Evolutionary conservation across 164 flowering plant species (phyloP), one percentile per base, ranked within the genome.

Genomic region (Aristolochia californica): DNA sequence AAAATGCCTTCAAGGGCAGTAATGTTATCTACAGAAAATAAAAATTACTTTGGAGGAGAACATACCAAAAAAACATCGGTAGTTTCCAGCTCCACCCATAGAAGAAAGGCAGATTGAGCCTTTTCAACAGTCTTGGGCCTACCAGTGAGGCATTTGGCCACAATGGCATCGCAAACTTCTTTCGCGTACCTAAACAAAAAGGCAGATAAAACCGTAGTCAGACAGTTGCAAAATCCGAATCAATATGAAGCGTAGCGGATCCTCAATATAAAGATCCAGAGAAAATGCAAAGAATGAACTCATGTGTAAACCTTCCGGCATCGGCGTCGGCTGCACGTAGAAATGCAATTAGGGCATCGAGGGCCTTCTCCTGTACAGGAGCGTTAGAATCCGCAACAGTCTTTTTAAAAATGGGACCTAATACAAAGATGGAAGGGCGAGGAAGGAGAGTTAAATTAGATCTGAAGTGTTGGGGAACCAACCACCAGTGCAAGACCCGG

Each of bases 91-190:
- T 94, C 97, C 17, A 94, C 79, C 99, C 99, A 94, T 13, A 94
- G 89, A 77, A 94, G 62, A 64, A 94, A 94, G 0, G 61, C 78
- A 4, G 75, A 74, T 68, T 90, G 97, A 13, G 99, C 78, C 77
- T 94, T 94, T 80, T 90, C 96, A 75, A 94, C 97, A 2, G 97
- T 94, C 77, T 90, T 94, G 0, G 99, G 95, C 62, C 97, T 73
- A 34, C 99, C 96, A 0, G 88, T 85, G 38, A 94, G 78, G 68
- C 99, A 94, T 68, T 94, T 94, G 0, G 93, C 93, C 25, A 75
- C 84, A 71, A 94, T 75, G 9, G 97, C 80, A 69, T 94, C 99
- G 68, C 97, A 94, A 2, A 82, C 81, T 69, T 90, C 97, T 68
- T 86, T 90, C 0, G 77, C 96, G 71, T 72, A 94, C 73, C 97